Percentiles rank a stretch among this genome's conserved stretches.
These are phyloP conservation scores for Mycena maculata DNA, from an alignment of 768 basidiomycete genomes.

Conservation along the genomic window DNA sequence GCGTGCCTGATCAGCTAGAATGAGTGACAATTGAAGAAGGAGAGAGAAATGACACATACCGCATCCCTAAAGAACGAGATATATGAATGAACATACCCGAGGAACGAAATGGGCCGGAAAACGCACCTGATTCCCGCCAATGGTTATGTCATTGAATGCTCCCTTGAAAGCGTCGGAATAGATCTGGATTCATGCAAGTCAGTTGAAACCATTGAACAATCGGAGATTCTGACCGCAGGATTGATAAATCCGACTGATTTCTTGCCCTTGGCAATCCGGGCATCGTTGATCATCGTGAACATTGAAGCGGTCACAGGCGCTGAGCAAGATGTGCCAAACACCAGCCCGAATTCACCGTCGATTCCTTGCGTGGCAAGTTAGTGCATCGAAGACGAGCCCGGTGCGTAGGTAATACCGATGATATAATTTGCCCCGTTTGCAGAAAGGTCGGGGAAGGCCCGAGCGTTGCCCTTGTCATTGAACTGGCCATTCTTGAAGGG, in stretches of 20 bases:
- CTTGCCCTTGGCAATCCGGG: conserved; percentile 56
- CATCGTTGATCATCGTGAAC: conserved; percentile 65
- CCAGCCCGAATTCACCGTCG: conserved; percentile 52
- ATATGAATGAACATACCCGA: background rate
- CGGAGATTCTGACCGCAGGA: conserved; percentile 47
- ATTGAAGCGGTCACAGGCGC: conserved; percentile 63
- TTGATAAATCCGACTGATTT: conserved; percentile 62
- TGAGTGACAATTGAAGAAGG: too few species aligned
- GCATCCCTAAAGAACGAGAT: conserved; percentile 2
- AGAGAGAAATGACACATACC: background rate
- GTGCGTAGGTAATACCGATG: conserved; percentile 41
- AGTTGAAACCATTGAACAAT: background rate
- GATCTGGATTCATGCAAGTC: conserved; percentile 40
- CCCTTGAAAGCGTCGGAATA: conserved; percentile 47
- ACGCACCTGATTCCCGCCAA: conserved; percentile 48
- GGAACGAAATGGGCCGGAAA: background rate
- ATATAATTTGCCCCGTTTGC: conserved; percentile 62
- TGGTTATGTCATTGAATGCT: conserved; percentile 56
- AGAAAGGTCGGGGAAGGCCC: conserved; percentile 62
- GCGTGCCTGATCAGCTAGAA: background rate
- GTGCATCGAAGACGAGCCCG: background rate
- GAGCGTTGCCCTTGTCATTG: conserved; percentile 59
- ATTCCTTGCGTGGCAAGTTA: conserved; percentile 38
- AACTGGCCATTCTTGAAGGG: conserved; percentile 54
- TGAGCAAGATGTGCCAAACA: conserved; percentile 64